Base-by-base conservation (phyloP, 2,329 filamentous ascomycete species). In the Elsinoe perseae region DNA sequence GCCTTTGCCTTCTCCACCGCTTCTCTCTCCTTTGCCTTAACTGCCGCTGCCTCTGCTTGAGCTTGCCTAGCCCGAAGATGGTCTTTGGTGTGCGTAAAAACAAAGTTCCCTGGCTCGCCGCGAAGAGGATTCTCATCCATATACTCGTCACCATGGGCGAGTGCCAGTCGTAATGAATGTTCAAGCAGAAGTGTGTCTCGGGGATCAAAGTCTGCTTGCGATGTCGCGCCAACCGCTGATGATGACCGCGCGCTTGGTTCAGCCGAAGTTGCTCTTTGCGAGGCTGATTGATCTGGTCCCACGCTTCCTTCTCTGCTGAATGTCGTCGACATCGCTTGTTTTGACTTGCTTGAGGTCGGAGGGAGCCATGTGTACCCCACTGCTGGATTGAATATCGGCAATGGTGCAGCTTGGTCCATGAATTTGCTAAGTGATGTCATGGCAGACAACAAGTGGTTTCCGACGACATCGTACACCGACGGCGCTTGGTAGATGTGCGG, bases 121-220 rank as follows among this genome's bases (percentile, higher is more conserved):
- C 78, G 72, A 12, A 85, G 69, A 0, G 82, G 81, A 58, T 79
- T 82, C 62, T 84, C 81, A 65, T 85, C 82, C 72, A 81, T 81
- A 68, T 76, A 85, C 60, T 85, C 82, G 61, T 81, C 76, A 12
- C 76, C 79, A 63, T 80, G 83, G 6, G 70, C 70, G 10, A 78
- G 69, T 25, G 64, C 61, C 56, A 66, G 61, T 5, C 59, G 50
- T 2, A 71, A 53, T 14, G 62, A 65, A 30, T 67, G 60, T 21
- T 77, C 75, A 30, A 83, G 71, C 32, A 66, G 69, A 54, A 81
- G 73, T 7, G 79, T 77, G 18, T 58, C 56, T 16, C 57, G 57
- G 7, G 57, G 56, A 36, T 62, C 57, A 20, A 56, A 46, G 28
- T 40, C 38, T 14, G 53, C 20, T 27, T 44, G 28, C 4, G 38